Base-by-base conservation (phyloP, 1,284 basidiomycete genomes). In the Pseudozyma thailandica region DNA sequence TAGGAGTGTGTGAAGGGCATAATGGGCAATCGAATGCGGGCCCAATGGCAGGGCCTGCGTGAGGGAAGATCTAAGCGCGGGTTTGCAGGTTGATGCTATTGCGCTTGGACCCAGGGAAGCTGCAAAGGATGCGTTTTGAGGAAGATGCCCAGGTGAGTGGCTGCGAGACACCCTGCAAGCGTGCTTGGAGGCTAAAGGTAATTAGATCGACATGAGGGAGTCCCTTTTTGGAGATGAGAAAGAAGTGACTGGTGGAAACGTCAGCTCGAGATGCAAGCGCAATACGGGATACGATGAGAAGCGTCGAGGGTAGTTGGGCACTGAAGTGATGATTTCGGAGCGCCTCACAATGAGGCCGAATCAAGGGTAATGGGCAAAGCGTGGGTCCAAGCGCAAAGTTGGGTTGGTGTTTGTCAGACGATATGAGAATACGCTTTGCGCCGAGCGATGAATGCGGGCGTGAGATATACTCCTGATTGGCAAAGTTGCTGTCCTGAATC, bases 1-100 rank as follows among this genome's bases (percentile, higher is more conserved):
- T 61, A 54, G 18, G 51, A 50, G 18, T 54, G 51, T 18, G 51
- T 54, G 25, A 61, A 61, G 1, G 57, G 50, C 57, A 59, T 59
- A 23, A 27, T 47, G 27, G 21, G 46, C 28, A 6, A 18, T 20
- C n/a, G 7, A 18, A 20, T 20, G 37, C 9, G 31, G 21, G 15
- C n/a, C 31, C 31, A 16, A 39, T 39, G 38, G 38, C 12, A 39
- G 20, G 38, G 31, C n/a, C 12, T 33, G 31, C 31, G 31, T 16
- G 31, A 33, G 3, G 12, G 31, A 16, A 33, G 31, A 33, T 16
- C 31, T 18, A 18, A 39, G 38, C 38, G 38, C 38, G 16, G n/a
- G 16, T 18, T 13, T 18, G 38, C 38, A 5, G 38, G 16, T 39
- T 13, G 38, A 16, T 33, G 31, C 15, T 7, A 15, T 31, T 15